Percentiles rank a stretch among this genome's conserved stretches.
Evolutionary conservation across 345 rosid species (phyloP).

Genomic region (Chamaenerion angustifolium): DNA sequence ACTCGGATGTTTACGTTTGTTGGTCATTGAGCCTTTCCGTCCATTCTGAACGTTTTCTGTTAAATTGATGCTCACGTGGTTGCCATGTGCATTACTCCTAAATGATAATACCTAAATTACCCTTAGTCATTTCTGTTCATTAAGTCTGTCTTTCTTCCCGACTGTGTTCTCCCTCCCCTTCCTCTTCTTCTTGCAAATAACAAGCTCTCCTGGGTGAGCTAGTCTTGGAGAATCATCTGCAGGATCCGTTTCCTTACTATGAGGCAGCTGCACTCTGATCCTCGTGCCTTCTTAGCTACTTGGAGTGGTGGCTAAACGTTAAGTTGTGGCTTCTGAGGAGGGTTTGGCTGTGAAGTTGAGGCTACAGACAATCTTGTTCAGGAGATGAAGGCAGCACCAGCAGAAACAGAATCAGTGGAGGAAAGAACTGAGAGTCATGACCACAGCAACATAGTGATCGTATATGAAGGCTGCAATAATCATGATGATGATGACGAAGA

Average conservation of each 20-base stretch:
- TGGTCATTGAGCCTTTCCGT: no score
- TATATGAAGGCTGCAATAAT: not conserved
- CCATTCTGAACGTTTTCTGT: no score
- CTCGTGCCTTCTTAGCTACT: constrained; percentile 41
- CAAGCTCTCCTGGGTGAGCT: constrained; percentile 85
- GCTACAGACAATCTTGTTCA: no score
- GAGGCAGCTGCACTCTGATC: constrained; percentile 53
- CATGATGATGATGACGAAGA: constrained; percentile 10
- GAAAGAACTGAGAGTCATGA: no score
- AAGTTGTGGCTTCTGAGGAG: constrained; percentile 32
- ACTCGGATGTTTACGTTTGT: no score
- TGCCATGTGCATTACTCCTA: no score
- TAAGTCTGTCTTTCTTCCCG: no score
- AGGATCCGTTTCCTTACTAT: constrained; percentile 56
- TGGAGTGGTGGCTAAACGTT: constrained; percentile 26
- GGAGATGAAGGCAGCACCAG: no score
- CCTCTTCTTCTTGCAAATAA: constrained; percentile 98
- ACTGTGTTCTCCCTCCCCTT: constrained; percentile 78
- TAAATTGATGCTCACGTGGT: no score
- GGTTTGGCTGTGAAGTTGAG: constrained; percentile 24
- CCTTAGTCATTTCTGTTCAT: no score
- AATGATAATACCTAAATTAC: no score
- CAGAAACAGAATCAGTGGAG: no score
- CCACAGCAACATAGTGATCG: constrained; percentile 1
- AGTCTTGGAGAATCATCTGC: constrained; percentile 59